Conservation (phyloP, 441 rosid genomes). For the Croton laevigatus region DNA sequence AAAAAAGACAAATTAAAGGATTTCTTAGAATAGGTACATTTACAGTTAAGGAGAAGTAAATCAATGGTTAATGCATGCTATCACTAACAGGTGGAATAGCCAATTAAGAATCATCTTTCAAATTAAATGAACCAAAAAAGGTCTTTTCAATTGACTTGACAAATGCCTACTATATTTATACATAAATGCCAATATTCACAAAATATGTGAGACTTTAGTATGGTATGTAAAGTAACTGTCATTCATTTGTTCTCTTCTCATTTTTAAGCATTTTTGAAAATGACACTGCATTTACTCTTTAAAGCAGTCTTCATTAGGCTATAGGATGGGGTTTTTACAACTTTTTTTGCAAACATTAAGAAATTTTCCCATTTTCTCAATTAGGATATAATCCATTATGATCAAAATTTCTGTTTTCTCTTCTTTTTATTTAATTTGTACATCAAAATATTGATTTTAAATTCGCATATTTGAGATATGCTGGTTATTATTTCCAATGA, state of each 20-base stretch:
- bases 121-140: conserved; percentile 9
- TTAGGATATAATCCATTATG: neutral
- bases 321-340: conserved; percentile 1
- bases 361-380: neutral
- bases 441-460: no score
- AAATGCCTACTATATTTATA: neutral
- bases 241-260: conserved; percentile 4
- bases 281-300: conserved; percentile 12
- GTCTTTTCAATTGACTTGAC: conserved; percentile 10
- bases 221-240: neutral
- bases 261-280: conserved; percentile 8
- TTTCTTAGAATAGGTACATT: neutral
- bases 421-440: no score
- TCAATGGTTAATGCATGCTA: neutral
- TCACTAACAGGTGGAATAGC: neutral
- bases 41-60: neutral
- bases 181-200: neutral
- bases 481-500: no score
- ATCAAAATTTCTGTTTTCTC: no score
- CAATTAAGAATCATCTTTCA: neutral
- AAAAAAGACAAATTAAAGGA: neutral
- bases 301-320: neutral
- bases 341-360: neutral
- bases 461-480: no score
- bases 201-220: neutral